Evolutionary conservation across 441 rosid genomes (phyloP).

Genomic region (Gossypium trilobum): DNA sequence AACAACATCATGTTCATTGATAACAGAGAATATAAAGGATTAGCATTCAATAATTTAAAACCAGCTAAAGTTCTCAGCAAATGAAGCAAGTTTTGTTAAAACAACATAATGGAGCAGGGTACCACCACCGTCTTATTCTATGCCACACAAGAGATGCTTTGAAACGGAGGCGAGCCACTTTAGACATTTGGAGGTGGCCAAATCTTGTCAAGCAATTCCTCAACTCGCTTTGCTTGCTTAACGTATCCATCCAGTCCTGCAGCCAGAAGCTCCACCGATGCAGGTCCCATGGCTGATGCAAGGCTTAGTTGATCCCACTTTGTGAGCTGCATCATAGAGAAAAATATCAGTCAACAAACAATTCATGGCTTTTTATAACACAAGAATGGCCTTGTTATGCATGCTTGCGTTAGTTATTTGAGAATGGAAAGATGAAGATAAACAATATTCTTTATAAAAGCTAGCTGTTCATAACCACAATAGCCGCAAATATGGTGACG

Average conservation of each 20-base stretch:
- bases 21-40: background rate
- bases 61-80: background rate
- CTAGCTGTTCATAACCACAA: background rate
- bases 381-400: background rate
- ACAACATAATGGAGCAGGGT: background rate
- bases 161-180: constrained; percentile 11
- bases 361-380: background rate
- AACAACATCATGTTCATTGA: constrained; percentile 3
- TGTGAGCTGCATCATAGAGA: constrained; percentile 35
- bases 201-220: constrained; percentile 73
- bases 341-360: constrained; percentile 10
- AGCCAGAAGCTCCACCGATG: constrained; percentile 74
- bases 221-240: constrained; percentile 60
- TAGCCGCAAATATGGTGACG: background rate
- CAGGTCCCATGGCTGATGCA: constrained; percentile 82
- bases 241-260: constrained; percentile 71
- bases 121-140: constrained; percentile 25
- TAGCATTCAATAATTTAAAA: background rate
- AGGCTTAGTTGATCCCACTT: constrained; percentile 82
- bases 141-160: constrained; percentile 1
- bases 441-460: too few relatives aligned
- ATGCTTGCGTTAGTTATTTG: background rate
- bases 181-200: constrained; percentile 96
- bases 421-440: background rate
- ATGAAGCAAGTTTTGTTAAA: background rate